phyloP scores from a whole-genome alignment of 371 early-diverging fungal species.

The Rhizomucor miehei region DNA sequence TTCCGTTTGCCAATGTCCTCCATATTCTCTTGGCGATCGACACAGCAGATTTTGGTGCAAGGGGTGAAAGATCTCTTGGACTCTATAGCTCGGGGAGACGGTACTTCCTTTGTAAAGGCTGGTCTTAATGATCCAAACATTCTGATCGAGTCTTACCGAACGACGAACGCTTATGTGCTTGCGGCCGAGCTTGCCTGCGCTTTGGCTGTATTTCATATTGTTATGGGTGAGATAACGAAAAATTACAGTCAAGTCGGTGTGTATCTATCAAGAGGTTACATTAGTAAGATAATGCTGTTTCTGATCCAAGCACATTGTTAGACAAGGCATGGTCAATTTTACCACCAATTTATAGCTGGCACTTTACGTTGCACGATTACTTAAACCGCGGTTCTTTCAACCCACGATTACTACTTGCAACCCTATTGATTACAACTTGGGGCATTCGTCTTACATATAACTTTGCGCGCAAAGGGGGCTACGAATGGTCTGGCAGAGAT shows the following conservation, averaged over 20 bases:
- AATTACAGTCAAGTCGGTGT: slow-evolving; percentile 54
- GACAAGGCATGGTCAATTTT: slow-evolving; percentile 74
- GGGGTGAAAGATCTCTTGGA: too few species aligned
- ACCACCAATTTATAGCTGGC: slow-evolving; percentile 61
- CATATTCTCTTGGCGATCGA: too few species aligned
- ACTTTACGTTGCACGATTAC: slow-evolving; percentile 53
- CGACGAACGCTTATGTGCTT: slow-evolving; percentile 26
- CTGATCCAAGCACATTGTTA: slow-evolving; percentile 7
- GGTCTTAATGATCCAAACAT: slow-evolving; percentile 10
- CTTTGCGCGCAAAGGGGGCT: slow-evolving; percentile 80
- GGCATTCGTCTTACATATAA: slow-evolving; percentile 78
- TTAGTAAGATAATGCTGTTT: too few species aligned
- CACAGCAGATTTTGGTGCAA: too few species aligned
- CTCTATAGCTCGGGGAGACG: too few species aligned
- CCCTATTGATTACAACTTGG: slow-evolving; percentile 68
- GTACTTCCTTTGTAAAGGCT: background rate
- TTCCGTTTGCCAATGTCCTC: too few species aligned
- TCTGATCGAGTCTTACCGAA: slow-evolving; percentile 14
- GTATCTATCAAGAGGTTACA: background rate
- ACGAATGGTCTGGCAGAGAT: slow-evolving; percentile 68
- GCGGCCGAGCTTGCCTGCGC: slow-evolving; percentile 12
- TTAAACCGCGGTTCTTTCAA: slow-evolving; percentile 22
- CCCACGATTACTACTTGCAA: slow-evolving; percentile 48
- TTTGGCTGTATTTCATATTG: slow-evolving; percentile 22
- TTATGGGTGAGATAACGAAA: slow-evolving; percentile 31